Evolutionary conservation across 805 yeast genomes (phyloP).

Genomic region (Lachancea fermentati): DNA sequence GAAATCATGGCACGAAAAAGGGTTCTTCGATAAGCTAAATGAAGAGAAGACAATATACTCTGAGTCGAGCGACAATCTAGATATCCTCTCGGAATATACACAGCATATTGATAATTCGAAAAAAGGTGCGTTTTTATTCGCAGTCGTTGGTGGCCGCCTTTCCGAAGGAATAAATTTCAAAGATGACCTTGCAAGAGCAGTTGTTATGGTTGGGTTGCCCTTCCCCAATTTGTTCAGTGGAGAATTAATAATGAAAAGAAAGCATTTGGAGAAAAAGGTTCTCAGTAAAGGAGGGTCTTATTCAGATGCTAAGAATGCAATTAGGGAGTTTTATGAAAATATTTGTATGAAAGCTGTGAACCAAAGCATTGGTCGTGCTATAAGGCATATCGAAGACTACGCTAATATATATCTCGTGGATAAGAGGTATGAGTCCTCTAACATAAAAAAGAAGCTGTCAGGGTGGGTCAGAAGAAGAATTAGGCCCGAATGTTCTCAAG

Average conservation of each 20-base stretch:
- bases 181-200: constrained; percentile 81
- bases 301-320: constrained; percentile 41
- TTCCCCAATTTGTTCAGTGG: constrained; percentile 82
- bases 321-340: constrained; percentile 66
- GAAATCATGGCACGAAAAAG: constrained; percentile 43
- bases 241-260: constrained; percentile 67
- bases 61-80: constrained; percentile 50
- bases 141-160: constrained; percentile 89
- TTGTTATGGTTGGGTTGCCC: constrained; percentile 83
- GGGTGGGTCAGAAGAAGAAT: constrained; percentile 62
- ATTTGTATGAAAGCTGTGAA: constrained; percentile 87
- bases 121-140: constrained; percentile 61
- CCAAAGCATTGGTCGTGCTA: constrained; percentile 89
- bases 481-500: constrained; percentile 15
- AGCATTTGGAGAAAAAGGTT: constrained; percentile 52
- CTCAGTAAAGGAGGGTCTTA: constrained; percentile 43
- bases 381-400: constrained; percentile 76
- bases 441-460: constrained; percentile 56
- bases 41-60: constrained; percentile 43
- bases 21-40: constrained; percentile 33
- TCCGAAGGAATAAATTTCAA: constrained; percentile 93
- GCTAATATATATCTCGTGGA: constrained; percentile 73
- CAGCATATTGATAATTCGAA: constrained; percentile 31
- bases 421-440: constrained; percentile 42
- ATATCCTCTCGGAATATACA: constrained; percentile 47